These are phyloP conservation scores for Xanthoconium stramineum DNA, from an alignment of 768 basidiomycete species.

Conservation along the genomic window DNA sequence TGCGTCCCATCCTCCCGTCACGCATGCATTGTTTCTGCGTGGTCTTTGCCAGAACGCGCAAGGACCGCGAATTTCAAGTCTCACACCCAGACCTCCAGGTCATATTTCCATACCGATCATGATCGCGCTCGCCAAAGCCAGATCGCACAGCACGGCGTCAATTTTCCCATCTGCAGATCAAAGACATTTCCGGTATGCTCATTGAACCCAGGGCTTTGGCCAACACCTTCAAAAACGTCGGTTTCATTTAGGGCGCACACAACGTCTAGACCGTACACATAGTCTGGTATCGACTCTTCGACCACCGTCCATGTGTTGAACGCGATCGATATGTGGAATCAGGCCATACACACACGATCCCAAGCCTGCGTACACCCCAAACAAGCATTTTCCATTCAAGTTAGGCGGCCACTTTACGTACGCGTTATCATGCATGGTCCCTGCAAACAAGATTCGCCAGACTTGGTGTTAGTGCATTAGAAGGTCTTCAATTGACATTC, in stretches of 20 bases:
- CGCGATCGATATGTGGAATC: background rate
- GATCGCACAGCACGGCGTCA: conserved; percentile 10
- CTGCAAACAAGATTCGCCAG: conserved; percentile 2
- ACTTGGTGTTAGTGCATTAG: background rate
- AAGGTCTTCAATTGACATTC: background rate
- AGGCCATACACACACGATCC: background rate
- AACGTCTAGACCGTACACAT: conserved; percentile 1
- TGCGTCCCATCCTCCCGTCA: background rate
- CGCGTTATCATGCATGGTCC: conserved; percentile 12
- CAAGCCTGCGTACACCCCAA: background rate
- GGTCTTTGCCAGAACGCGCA: background rate
- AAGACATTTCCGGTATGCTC: conserved; percentile 2
- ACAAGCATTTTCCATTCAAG: background rate
- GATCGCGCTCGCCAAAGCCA: conserved; percentile 11
- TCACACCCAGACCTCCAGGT: conserved; percentile 2
- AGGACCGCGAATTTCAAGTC: background rate
- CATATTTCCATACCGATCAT: conserved; percentile 18
- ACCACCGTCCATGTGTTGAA: background rate
- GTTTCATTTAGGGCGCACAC: background rate
- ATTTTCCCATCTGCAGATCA: conserved; percentile 14
- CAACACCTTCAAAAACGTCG: background rate
- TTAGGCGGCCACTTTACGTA: conserved; percentile 9
- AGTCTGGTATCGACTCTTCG: background rate
- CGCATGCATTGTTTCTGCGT: background rate
- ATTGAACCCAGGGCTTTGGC: conserved; percentile 1